Evolutionary conservation across 2,329 filamentous ascomycete species (phyloP).

Genomic region (Alternaria atra): DNA sequence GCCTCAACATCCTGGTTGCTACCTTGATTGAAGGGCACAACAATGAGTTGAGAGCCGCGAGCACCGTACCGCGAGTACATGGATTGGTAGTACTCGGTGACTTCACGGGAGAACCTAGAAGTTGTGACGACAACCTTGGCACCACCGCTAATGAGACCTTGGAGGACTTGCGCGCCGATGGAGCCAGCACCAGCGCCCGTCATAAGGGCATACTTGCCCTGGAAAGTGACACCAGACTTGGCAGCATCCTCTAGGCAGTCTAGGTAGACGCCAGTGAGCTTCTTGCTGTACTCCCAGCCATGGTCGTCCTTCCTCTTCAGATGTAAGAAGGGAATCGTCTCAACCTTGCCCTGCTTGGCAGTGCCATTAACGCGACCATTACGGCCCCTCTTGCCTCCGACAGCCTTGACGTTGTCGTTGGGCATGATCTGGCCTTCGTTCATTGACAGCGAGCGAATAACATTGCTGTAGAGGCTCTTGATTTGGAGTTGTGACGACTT

Average conservation of each 20-base stretch:
- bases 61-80: conserved; percentile 97
- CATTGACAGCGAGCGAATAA: conserved; percentile 94
- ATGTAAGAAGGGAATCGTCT: conserved; percentile 97
- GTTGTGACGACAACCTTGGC: conserved; percentile 97
- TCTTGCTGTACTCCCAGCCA: conserved; percentile 99
- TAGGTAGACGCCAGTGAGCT: conserved; percentile 90
- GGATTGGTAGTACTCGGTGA: conserved; percentile 98
- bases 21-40: conserved; percentile 98
- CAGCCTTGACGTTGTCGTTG: conserved; percentile 77
- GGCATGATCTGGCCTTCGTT: conserved; percentile 97
- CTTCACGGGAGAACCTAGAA: conserved; percentile 93
- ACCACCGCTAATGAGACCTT: conserved; percentile 94
- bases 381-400: conserved; percentile 66
- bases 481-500: conserved; percentile 97
- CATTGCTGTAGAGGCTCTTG: conserved; percentile 92
- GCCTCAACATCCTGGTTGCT: conserved; percentile 98
- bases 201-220: conserved; percentile 96
- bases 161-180: conserved; percentile 95
- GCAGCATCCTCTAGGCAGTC: conserved; percentile 91
- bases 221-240: conserved; percentile 85
- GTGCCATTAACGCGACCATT: conserved; percentile 62
- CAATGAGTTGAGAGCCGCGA: conserved; percentile 93
- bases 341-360: conserved; percentile 84
- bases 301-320: conserved; percentile 92
- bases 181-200: conserved; percentile 97